Conservation (phyloP, 257 asterid genomes). For the Solanum dulcamara region DNA sequence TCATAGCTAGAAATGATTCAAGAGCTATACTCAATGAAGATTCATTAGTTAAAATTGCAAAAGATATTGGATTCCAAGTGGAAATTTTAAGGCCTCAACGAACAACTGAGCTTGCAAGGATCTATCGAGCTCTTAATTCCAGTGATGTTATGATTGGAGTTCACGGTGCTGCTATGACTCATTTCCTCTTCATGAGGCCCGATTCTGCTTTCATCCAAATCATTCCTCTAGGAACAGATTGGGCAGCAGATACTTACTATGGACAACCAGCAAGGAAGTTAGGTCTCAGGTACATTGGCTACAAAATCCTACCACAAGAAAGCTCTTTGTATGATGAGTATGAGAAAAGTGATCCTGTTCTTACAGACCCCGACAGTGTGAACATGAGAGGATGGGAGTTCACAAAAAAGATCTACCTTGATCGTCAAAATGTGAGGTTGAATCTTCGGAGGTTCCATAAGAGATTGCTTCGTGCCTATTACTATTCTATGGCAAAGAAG, state of each 20-base stretch:
- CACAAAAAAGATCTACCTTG: slow-evolving; percentile 43
- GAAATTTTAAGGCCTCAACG: slow-evolving; percentile 39
- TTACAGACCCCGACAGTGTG: slow-evolving; percentile 38
- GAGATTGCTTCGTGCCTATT: slow-evolving; percentile 11
- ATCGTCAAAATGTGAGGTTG: slow-evolving; percentile 40
- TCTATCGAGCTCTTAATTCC: slow-evolving; percentile 46
- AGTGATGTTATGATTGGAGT: slow-evolving; percentile 76
- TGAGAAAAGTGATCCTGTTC: slow-evolving; percentile 30
- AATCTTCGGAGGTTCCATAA: slow-evolving; percentile 34
- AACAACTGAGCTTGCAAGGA: slow-evolving; percentile 40
- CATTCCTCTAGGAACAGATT: slow-evolving; percentile 62
- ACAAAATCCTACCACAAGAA: slow-evolving; percentile 57
- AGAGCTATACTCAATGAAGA: slow-evolving; percentile 56
- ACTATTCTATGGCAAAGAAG: background rate
- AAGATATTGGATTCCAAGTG: slow-evolving; percentile 54
- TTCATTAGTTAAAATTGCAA: slow-evolving; percentile 34
- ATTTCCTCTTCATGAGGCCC: slow-evolving; percentile 59
- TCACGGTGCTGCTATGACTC: slow-evolving; percentile 95
- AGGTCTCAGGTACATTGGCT: slow-evolving; percentile 59
- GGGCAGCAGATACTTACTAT: slow-evolving; percentile 73
- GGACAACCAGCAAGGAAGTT: slow-evolving; percentile 50
- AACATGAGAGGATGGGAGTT: slow-evolving; percentile 34
- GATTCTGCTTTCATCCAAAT: slow-evolving; percentile 69
- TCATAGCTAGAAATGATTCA: slow-evolving; percentile 48
- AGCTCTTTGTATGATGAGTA: slow-evolving; percentile 59